Percentiles rank a stretch among this genome's conserved stretches.
Conservation (phyloP, 371 early-diverging fungal species). For the Mortierella sp. region DNA sequence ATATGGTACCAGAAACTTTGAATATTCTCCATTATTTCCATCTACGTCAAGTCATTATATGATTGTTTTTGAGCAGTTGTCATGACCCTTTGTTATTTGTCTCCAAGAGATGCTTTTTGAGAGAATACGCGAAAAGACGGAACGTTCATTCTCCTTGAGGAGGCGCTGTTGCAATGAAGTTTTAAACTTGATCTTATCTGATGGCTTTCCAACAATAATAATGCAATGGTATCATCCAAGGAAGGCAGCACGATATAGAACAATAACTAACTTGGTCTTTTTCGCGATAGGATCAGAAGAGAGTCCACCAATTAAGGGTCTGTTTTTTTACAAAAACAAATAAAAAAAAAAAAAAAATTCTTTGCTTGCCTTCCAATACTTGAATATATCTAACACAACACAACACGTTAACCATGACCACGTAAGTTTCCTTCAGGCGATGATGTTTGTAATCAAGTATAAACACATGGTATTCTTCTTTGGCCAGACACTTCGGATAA, state of each 20-base stretch:
- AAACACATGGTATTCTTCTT: background rate
- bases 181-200: constrained; percentile 58
- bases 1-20: background rate
- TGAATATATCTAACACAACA: background rate
- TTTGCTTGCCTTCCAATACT: constrained; percentile 1
- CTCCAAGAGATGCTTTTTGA: background rate
- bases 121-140: background rate
- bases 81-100: background rate
- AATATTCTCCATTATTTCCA: background rate
- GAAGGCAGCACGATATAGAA: background rate
- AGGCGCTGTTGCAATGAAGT: constrained; percentile 37
- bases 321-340: too few relatives aligned
- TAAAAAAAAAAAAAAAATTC: too few relatives aligned
- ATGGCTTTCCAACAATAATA: background rate
- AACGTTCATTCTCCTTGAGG: constrained; percentile 4
- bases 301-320: too few relatives aligned
- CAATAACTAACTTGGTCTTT: background rate
- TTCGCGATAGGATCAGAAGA: too few relatives aligned
- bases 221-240: background rate
- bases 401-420: constrained; percentile 29
- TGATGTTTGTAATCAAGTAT: background rate
- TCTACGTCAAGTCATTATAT: background rate
- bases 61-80: background rate
- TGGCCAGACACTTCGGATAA: constrained; percentile 24
- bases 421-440: constrained; percentile 19